Evolutionary conservation across 2,329 filamentous ascomycete species (phyloP), one percentile per base, ranked within the genome.

Genomic region (Aspergillus calidoustus): DNA sequence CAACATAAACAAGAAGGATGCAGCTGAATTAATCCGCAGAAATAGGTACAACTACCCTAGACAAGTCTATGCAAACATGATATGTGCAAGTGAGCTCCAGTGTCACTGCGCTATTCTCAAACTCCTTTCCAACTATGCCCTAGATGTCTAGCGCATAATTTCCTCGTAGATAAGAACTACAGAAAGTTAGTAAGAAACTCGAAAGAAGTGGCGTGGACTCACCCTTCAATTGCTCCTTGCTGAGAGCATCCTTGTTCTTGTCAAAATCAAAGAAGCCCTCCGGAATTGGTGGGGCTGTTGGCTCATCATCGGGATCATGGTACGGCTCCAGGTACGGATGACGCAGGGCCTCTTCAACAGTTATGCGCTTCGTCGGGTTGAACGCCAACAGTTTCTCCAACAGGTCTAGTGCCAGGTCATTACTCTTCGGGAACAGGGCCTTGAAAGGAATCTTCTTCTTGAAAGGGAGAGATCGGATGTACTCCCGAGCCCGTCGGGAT

Each of bases 261-360:
- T 99, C 95, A 79, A 99, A 99, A 80, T 99, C 95, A 77, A 99
- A 99, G 84, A 99, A 99, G 78, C 97, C 94, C 78, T 98, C 94
- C 23, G 95, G 95, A 73, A 99, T 99, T 23, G 95, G 93, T 48
- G 93, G 91, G 19, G 95, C 95, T 13, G 92, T 97, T 54, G 95
- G 95, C 85, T 99, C 95, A 76, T 99, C 95, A 75, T 98, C 95
- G 7, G 95, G 95, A 77, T 99, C 95, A 79, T 99, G 95, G 80
- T 99, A 99, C 6, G 95, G 95, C 83, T 99, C 95, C 38, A 99
- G 87, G 80, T 99, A 99, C 5, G 95, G 94, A 81, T 99, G 95
- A 81, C 95, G 96, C 67, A 99, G 86, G 22, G 95, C 95, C 67
- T 99, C 95, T 76, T 98, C 95, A 25, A 99, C 95, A 1, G 92